Conservation (phyloP, 495 filamentous ascomycete genomes). For the Xylaria scruposa region DNA sequence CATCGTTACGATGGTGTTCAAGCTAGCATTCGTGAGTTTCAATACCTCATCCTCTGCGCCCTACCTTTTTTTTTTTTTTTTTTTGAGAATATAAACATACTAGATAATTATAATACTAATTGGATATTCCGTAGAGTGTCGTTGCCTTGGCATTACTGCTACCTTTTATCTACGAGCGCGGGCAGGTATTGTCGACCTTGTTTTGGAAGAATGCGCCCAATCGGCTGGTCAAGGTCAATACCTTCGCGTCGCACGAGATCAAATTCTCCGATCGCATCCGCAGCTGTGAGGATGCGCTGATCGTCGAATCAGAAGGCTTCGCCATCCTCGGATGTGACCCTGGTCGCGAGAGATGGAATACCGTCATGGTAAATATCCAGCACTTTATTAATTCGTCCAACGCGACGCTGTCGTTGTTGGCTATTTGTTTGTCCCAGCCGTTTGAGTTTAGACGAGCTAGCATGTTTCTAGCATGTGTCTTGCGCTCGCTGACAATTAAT, state of each 20-base stretch:
- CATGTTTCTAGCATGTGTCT: slow-evolving; percentile 13
- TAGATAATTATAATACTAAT: not conserved
- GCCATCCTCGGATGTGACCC: slow-evolving; percentile 53
- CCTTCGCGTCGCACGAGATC: slow-evolving; percentile 38
- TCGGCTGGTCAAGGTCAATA: slow-evolving; percentile 37
- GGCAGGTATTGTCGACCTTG: slow-evolving; percentile 13
- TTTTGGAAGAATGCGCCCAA: slow-evolving; percentile 40
- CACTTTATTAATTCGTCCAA: not conserved
- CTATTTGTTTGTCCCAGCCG: not conserved
- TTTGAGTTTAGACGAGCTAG: not conserved
- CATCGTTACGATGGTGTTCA: slow-evolving; percentile 30
- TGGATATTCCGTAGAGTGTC: slow-evolving; percentile 16
- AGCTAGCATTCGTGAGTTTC: slow-evolving; percentile 30
- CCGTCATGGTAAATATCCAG: slow-evolving; percentile 50
- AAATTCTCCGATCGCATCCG: slow-evolving; percentile 48
- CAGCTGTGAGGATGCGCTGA: slow-evolving; percentile 55
- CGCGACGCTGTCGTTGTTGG: not conserved
- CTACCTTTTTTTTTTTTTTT: too few relatives aligned
- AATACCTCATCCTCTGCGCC: not conserved
- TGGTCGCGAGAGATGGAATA: slow-evolving; percentile 55
- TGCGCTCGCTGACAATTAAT: slow-evolving; percentile 7
- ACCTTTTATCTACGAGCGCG: slow-evolving; percentile 28
- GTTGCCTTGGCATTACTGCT: slow-evolving; percentile 30
- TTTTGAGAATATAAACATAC: too few relatives aligned
- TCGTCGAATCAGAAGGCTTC: slow-evolving; percentile 44